Conservation (phyloP, 352 stramenopile species). For the Globisporangium radiosum region DNA sequence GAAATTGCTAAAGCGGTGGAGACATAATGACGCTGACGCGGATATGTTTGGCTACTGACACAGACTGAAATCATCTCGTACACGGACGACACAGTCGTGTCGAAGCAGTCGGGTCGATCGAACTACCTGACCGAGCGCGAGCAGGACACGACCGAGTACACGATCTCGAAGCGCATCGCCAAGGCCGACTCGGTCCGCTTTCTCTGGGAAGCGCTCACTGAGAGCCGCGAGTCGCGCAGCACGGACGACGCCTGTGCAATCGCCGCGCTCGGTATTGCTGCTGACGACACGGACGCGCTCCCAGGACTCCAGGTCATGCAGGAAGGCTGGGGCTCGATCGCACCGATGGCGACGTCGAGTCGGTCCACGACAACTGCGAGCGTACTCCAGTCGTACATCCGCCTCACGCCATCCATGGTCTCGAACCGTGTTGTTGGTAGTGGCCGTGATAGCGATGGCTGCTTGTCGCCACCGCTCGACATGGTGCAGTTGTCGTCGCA, state of each 20-base stretch:
- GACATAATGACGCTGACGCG: no score
- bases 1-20: no score
- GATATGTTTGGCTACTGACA: no score
- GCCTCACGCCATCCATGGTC: slow-evolving; percentile 17
- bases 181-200: slow-evolving; percentile 7
- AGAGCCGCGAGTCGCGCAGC: neutral
- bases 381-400: slow-evolving; percentile 19
- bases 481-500: slow-evolving; percentile 2
- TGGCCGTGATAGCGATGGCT: neutral
- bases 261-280: neutral
- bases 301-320: slow-evolving; percentile 4
- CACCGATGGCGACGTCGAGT: neutral
- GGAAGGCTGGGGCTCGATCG: slow-evolving; percentile 5
- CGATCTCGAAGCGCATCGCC: slow-evolving; percentile 21
- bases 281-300: neutral
- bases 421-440: no score
- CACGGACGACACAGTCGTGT: no score
- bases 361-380: neutral
- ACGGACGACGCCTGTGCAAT: no score
- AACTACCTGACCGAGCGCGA: neutral
- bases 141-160: slow-evolving; percentile 14
- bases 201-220: slow-evolving; percentile 6
- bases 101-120: no score
- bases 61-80: no score
- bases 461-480: neutral